Evolutionary conservation across 2,329 filamentous ascomycete genomes (phyloP).

Genomic region (Gyromitra esculenta): DNA sequence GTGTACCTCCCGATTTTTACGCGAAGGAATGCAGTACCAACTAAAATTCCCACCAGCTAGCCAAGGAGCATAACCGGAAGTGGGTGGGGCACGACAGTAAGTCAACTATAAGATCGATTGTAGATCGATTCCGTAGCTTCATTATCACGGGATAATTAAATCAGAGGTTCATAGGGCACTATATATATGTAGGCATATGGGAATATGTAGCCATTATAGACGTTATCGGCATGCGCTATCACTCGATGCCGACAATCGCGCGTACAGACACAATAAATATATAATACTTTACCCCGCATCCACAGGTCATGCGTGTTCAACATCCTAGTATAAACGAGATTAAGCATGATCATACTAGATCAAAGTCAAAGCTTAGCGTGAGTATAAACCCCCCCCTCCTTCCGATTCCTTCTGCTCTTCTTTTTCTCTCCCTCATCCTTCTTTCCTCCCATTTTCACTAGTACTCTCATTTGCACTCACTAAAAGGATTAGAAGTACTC

Average conservation of each 20-base stretch:
- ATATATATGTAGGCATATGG: not conserved
- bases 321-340: not conserved
- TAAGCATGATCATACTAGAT: not conserved
- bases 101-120: not conserved
- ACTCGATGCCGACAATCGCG: not conserved
- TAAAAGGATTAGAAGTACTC: no score
- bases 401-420: not conserved
- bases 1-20: not conserved
- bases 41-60: not conserved
- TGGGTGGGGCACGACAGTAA: not conserved
- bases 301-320: not conserved
- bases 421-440: not conserved
- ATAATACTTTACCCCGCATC: not conserved
- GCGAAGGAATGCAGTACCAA: not conserved
- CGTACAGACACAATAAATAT: not conserved
- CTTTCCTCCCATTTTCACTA: no score
- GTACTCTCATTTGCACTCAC: no score
- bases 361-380: not conserved
- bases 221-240: constrained; percentile 10
- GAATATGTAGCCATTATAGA: not conserved
- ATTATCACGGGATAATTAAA: not conserved
- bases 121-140: not conserved
- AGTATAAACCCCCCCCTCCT: not conserved
- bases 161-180: not conserved
- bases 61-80: not conserved